Base-by-base conservation (phyloP, 192 early-diverging fungal genomes). In the Paraglomus brasilianum region DNA sequence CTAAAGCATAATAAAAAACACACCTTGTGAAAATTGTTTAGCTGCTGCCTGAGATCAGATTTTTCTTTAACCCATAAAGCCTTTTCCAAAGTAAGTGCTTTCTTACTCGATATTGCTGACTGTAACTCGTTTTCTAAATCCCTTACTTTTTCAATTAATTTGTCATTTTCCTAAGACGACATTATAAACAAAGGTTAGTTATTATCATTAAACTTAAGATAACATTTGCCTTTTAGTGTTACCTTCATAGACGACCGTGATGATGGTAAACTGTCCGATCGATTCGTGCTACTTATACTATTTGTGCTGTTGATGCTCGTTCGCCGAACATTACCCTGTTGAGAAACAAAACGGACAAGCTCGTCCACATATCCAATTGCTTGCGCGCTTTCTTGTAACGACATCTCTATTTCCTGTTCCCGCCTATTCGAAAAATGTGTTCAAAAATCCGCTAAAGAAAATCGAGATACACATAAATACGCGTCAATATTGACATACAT, bases 21-120 rank as follows among this genome's bases (percentile, higher is more conserved):
- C 49, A 58, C 67, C 15, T 69, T 69, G 5, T 69, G 55, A 6
- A 58, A 69, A 53, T 69, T 69, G 11, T 69, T 56, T 43, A 69
- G 14, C 56, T 69, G 41, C 36, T 59, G 55, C 22, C 40, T 42
- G 14, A 69, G 40, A 58, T 69, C 53, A 17, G 42, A 2, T 47
- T 46, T 69, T 3, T 69, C 67, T 36, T 69, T 69, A 15, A 30
- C 39, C n/a, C 56, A 40, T 1, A 45, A 10, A 48, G 55, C 44
- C 15, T 69, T 69, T 57, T 69, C 67, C 48, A 69, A 47, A 1
- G 55, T 48, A 10, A 69, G 22, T 3, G 51, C 1, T 19, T 58
- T 69, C 22, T 58, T 69, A n/a, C 39, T 58, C 4, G 67, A 19
- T 11, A 5, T 58, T 17, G 39, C 15, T 36, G 67, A 69, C 38